Evolutionary conservation across 805 yeast species (phyloP).

Genomic region (Cyberlindnera saturnus): DNA sequence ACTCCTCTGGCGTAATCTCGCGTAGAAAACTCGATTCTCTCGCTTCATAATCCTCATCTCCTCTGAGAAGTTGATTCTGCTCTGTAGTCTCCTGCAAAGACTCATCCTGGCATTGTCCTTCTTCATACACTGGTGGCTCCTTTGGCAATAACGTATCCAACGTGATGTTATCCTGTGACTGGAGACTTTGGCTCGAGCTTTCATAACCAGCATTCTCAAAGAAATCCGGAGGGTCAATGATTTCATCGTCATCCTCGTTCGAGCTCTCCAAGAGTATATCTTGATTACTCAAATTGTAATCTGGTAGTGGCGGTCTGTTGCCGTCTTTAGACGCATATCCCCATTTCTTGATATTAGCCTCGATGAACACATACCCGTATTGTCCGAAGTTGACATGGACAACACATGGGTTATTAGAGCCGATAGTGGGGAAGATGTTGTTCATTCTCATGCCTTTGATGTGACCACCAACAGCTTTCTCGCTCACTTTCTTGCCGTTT

Average conservation of each 20-base stretch:
- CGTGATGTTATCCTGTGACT: constrained; percentile 26
- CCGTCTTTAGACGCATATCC: constrained; percentile 84
- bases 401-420: constrained; percentile 32
- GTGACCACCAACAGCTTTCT: constrained; percentile 16
- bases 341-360: constrained; percentile 82
- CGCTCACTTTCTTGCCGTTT: constrained; percentile 73
- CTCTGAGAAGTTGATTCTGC: constrained; percentile 8
- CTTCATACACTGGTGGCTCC: constrained; percentile 32
- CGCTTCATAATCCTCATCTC: constrained; percentile 6
- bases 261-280: constrained; percentile 69
- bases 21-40: constrained; percentile 2
- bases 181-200: constrained; percentile 24
- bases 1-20: constrained; percentile 5
- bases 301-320: constrained; percentile 87
- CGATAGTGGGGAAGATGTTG: constrained; percentile 42
- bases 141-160: constrained; percentile 27
- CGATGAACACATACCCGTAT: constrained; percentile 72
- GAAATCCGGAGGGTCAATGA: constrained; percentile 22
- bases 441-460: constrained; percentile 54
- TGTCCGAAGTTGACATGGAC: constrained; percentile 65
- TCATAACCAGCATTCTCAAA: constrained; percentile 23
- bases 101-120: background rate
- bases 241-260: constrained; percentile 26
- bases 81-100: constrained; percentile 7
- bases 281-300: constrained; percentile 72